Conservation (phyloP, 768 basidiomycete genomes). For the Podaxis rugospora region DNA sequence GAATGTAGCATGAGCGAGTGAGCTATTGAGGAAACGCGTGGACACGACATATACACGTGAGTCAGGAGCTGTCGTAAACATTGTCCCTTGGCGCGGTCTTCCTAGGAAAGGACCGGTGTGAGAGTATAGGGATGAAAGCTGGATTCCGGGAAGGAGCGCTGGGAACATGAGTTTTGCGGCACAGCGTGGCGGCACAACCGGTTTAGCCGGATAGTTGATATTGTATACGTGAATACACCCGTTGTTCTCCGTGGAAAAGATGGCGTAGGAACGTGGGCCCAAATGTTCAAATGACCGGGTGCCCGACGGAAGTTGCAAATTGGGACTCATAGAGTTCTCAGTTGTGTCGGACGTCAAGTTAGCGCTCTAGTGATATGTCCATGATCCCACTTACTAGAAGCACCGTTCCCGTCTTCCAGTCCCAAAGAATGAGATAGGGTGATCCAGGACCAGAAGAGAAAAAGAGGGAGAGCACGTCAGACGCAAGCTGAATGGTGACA, state of each 20-base stretch:
- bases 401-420: conserved; percentile 42
- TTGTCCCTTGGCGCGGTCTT: conserved; percentile 15
- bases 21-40: not conserved
- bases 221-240: conserved; percentile 42
- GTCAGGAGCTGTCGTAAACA: conserved; percentile 19
- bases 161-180: conserved; percentile 13
- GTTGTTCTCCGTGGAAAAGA: conserved; percentile 27
- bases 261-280: conserved; percentile 34
- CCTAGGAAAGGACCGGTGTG: conserved; percentile 32
- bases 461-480: conserved; percentile 50
- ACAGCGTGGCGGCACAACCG: conserved; percentile 2
- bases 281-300: conserved; percentile 46
- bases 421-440: conserved; percentile 40
- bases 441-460: conserved; percentile 22
- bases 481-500: conserved; percentile 46
- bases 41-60: conserved; percentile 10
- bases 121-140: conserved; percentile 17
- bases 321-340: conserved; percentile 24
- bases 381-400: conserved; percentile 34
- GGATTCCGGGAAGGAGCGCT: conserved; percentile 12
- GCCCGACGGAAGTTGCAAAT: conserved; percentile 18
- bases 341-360: not conserved
- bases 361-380: not conserved
- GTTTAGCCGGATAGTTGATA: conserved; percentile 21
- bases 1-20: conserved; percentile 1